phyloP scores from a whole-genome alignment of 768 basidiomycete species.

The Mycena vulgaris region DNA sequence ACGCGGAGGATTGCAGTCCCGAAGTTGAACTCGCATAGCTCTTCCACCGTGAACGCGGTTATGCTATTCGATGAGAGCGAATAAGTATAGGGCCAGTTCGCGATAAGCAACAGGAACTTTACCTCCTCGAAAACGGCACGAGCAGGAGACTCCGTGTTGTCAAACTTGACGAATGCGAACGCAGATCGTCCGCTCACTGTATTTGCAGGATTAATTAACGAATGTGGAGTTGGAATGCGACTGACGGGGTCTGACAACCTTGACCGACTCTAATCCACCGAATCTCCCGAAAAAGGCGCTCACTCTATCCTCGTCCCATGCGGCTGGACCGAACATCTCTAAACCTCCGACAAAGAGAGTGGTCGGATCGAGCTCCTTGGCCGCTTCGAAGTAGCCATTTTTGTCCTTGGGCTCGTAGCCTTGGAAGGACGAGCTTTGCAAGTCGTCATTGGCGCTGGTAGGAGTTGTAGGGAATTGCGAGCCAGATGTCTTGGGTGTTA shows the following conservation, averaged over 20 bases:
- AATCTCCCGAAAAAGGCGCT: conserved; percentile 72
- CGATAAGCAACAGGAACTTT: conserved; percentile 9
- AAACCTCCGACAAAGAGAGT: conserved; percentile 86
- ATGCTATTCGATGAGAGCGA: conserved; percentile 62
- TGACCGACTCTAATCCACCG: conserved; percentile 75
- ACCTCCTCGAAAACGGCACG: conserved; percentile 80
- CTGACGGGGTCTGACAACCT: conserved; percentile 77
- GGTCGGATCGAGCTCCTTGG: conserved; percentile 71
- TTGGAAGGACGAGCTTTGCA: conserved; percentile 48
- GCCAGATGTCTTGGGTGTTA: conserved; percentile 66
- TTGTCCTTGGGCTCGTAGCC: conserved; percentile 45
- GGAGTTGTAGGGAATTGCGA: conserved; percentile 67
- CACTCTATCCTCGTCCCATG: conserved; percentile 81
- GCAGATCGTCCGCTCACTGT: conserved; percentile 76
- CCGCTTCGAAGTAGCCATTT: conserved; percentile 43
- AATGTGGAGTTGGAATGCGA: conserved; percentile 8
- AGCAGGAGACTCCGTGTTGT: conserved; percentile 73
- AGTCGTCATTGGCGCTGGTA: conserved; percentile 54
- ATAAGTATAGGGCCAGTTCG: not conserved
- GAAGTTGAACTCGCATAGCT: conserved; percentile 81
- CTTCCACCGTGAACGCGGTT: conserved; percentile 79
- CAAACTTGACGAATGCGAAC: conserved; percentile 86
- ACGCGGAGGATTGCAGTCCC: conserved; percentile 76
- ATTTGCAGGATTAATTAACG: not conserved
- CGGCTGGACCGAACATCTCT: conserved; percentile 71